Evolutionary conservation across 768 basidiomycete species (phyloP).

Genomic region (Russula dissimulans): DNA sequence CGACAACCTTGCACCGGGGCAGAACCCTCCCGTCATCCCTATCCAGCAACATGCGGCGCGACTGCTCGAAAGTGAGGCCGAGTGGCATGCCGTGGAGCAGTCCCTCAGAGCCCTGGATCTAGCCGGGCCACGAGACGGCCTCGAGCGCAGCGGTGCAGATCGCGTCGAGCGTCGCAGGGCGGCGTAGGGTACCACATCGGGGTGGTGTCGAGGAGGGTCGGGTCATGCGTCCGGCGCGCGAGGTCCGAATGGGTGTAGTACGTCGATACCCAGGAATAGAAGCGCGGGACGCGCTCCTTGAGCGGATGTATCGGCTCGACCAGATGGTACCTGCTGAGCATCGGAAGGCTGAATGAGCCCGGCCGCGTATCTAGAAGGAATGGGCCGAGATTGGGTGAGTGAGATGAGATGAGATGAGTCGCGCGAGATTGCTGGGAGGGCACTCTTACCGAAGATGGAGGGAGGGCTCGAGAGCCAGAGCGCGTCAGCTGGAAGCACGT

Average conservation of each 20-base stretch:
- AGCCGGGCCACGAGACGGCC: slow-evolving; percentile 14
- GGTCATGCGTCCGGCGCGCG: slow-evolving; percentile 2
- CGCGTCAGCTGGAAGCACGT: slow-evolving; percentile 10
- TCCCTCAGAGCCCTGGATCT: slow-evolving; percentile 14
- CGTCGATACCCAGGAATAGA: slow-evolving; percentile 17
- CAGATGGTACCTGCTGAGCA: slow-evolving; percentile 13
- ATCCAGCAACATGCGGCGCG: slow-evolving; percentile 9
- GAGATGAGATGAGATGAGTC: neutral
- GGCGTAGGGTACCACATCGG: slow-evolving; percentile 8
- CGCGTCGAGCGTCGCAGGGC: slow-evolving; percentile 11
- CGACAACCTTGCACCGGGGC: slow-evolving; percentile 16
- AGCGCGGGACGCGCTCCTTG: slow-evolving; percentile 14
- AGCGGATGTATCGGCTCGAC: slow-evolving; percentile 7
- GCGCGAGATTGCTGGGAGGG: too few species aligned
- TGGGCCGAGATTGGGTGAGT: too few species aligned
- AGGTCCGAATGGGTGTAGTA: slow-evolving; percentile 15
- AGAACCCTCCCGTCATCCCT: slow-evolving; percentile 1
- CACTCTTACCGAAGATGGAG: slow-evolving; percentile 17
- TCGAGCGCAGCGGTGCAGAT: slow-evolving; percentile 7
- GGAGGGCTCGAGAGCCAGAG: slow-evolving; percentile 5
- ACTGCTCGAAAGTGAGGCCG: slow-evolving; percentile 4
- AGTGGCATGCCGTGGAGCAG: slow-evolving; percentile 15
- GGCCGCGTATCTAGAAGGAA: slow-evolving; percentile 9
- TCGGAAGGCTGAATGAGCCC: slow-evolving; percentile 11
- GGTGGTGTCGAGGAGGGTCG: slow-evolving; percentile 7